Base-by-base conservation (phyloP, 208 protist genomes). In the Trypanosoma avium region DNA sequence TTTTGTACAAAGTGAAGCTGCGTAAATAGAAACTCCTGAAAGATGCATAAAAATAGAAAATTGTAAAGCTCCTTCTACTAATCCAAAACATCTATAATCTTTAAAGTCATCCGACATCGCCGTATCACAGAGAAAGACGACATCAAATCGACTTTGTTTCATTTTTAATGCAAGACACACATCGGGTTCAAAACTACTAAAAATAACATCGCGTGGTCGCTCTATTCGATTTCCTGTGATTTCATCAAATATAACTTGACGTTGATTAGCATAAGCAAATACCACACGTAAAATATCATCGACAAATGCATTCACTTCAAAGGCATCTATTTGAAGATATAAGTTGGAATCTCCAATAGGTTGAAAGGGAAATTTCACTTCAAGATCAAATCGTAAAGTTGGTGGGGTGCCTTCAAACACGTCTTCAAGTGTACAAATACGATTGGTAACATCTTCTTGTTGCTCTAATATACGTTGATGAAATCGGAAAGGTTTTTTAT, bases 121-220 rank as follows among this genome's bases (percentile, higher is more conserved):
- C 13, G 86, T 88, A 48, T 89, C 86, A 50, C 73, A 77, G 27
- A 93, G 65, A 47, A 86, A 93, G n/a, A 93, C 68, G 9, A 93
- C 86, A 55, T 89, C 75, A 70, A 84, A 93, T 38, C 86, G 86
- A 38, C 82, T 83, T 72, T 93, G 86, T 61, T 93, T 93, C 30
- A 79, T 42, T 36, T 76, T 52, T 17, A 93, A 53, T 45, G 82
- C 86, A 32, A 93, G 53, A 45, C 86, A 93, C 27, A 89, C 67
- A 50, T 90, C 82, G 0, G 86, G 83, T 61, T 93, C 86, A 48
- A 93, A 93, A 57, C 86, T 93, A 68, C 81, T 86, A 57, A 93
- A 90, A n/a, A 75, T 79, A 12, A 93, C 79, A 46, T 88, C 75
- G 2, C 86, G 73, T 24, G 48, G 48, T 24, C 32, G 66, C 13